phyloP scores from a whole-genome alignment of 305 asterid species.

The Solanum aculeatissimum region DNA sequence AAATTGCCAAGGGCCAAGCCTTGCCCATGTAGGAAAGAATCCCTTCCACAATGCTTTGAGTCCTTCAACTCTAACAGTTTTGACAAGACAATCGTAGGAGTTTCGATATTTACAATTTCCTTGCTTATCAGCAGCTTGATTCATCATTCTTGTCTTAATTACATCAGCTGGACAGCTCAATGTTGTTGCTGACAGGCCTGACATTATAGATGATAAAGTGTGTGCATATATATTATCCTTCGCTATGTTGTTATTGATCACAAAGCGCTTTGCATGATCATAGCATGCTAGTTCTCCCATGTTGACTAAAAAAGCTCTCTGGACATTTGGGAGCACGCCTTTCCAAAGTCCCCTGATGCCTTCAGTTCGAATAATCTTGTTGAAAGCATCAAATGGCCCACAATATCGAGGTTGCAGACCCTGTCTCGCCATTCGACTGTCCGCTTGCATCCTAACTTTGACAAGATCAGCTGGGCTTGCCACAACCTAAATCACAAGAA shows the following conservation, averaged over 20 bases:
- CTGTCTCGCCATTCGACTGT: slow-evolving; percentile 30
- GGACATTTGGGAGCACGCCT: slow-evolving; percentile 67
- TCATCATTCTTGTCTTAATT: slow-evolving; percentile 85
- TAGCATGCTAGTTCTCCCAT: slow-evolving; percentile 91
- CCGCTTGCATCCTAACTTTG: slow-evolving; percentile 95
- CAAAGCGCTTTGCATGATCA: slow-evolving; percentile 58
- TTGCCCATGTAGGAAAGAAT: slow-evolving; percentile 84
- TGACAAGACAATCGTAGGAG: slow-evolving; percentile 60
- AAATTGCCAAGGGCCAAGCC: slow-evolving; percentile 94
- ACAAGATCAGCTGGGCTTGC: slow-evolving; percentile 90
- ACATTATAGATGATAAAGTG: slow-evolving; percentile 59
- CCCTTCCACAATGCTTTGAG: slow-evolving; percentile 73
- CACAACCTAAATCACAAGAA: slow-evolving; percentile 45
- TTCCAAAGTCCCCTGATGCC: slow-evolving; percentile 71
- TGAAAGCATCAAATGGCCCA: slow-evolving; percentile 51
- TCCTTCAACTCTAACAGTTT: slow-evolving; percentile 68
- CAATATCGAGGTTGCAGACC: slow-evolving; percentile 49
- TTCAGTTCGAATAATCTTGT: slow-evolving; percentile 41
- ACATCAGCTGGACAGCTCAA: slow-evolving; percentile 92
- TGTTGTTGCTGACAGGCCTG: slow-evolving; percentile 67
- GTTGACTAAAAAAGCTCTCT: slow-evolving; percentile 74
- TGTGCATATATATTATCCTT: slow-evolving; percentile 68
- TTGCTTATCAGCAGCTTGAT: slow-evolving; percentile 23
- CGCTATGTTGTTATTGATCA: slow-evolving; percentile 38
- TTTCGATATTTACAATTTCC: slow-evolving; percentile 30